Evolutionary conservation across 2,329 filamentous ascomycete species (phyloP).

Genomic region (Aspergillus fumigatiaffinis): DNA sequence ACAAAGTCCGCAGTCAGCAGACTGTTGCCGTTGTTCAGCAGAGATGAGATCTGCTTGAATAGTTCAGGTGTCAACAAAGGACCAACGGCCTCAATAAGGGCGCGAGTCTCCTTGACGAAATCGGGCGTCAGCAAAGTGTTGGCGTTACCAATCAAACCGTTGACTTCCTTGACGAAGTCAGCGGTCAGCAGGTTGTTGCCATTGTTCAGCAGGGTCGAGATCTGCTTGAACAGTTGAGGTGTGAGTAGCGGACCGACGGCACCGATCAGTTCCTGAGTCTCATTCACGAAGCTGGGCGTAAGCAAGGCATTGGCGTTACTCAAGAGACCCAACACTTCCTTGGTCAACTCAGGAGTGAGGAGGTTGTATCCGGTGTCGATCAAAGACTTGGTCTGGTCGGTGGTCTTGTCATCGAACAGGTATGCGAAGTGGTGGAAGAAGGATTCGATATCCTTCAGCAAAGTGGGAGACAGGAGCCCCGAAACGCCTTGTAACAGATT

Average conservation of each 20-base stretch:
- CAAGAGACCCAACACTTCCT: slow-evolving; percentile 14
- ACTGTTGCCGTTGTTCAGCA: slow-evolving; percentile 2
- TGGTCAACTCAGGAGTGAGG: slow-evolving; percentile 23
- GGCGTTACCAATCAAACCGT: slow-evolving; percentile 8
- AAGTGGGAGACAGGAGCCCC: slow-evolving; percentile 26
- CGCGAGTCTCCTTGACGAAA: slow-evolving; percentile 2
- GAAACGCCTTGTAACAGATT: slow-evolving; percentile 33
- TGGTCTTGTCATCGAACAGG: slow-evolving; percentile 30
- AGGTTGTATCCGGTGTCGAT: slow-evolving; percentile 21
- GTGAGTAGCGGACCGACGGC: not conserved
- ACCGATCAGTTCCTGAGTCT: slow-evolving; percentile 1
- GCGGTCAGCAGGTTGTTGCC: slow-evolving; percentile 5
- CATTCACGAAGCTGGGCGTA: slow-evolving; percentile 2
- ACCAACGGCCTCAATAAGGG: slow-evolving; percentile 1
- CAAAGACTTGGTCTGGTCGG: slow-evolving; percentile 26
- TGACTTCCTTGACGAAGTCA: slow-evolving; percentile 8
- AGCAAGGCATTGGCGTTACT: slow-evolving; percentile 10
- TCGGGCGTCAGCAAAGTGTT: slow-evolving; percentile 5
- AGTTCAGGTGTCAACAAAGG: slow-evolving; percentile 2
- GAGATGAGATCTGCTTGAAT: slow-evolving; percentile 1
- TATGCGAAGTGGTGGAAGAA: slow-evolving; percentile 33
- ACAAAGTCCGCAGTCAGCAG: slow-evolving; percentile 7
- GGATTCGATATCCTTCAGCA: slow-evolving; percentile 29
- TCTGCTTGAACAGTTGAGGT: slow-evolving; percentile 4
- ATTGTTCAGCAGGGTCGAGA: slow-evolving; percentile 1